Evolutionary conservation across 441 rosid genomes (phyloP), one percentile per base, ranked within the genome.

Genomic region (Erysimum pusillum): DNA sequence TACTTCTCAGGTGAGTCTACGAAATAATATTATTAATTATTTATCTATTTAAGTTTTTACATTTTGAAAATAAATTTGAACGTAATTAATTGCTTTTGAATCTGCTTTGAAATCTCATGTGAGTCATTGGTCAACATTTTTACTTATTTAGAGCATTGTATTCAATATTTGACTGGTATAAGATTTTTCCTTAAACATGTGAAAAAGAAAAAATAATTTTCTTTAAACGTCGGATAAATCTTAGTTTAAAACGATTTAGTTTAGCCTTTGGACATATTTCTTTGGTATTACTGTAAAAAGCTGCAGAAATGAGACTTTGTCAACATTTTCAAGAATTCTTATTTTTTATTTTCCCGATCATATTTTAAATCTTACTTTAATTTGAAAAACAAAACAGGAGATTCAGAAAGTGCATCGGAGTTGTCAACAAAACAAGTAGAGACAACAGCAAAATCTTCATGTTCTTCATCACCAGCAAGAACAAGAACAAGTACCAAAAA

Each of bases 1-100:
- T 70, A 67, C 67, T 73, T 35, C 20, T 72, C 86, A 84, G 96
- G 96, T 90, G 28, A 56, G 80, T 79, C 73, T 76, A 71, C 62
- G 3, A 22, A n/a, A 35, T 20, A 9, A 45, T 22, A n/a, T 14
- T 69, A 9, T 28, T 39, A 7, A 28, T 62, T 75, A 22, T 48
- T 35, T 59, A 35, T 20, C 13, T 42, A 31, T 41, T 13, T 51
- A 28, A 28, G 31, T 4, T 28, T 28, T 28, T 28, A 28, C 31
- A 28, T 28, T 28, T 28, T 0, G 4, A 28, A 28, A 28, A 28
- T 25, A 28, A 28, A 28, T 3, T 28, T 28, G 31, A 28, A 12
- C 8, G 45, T 14, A 0, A 10, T 20, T 9, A 36, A 25, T 52
- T 46, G 15, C 34, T 15, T 68, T 59, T n/a, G 15, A 48, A 56